Conservation (phyloP, 2,329 filamentous ascomycete genomes). For the Nigrospora oryzae region DNA sequence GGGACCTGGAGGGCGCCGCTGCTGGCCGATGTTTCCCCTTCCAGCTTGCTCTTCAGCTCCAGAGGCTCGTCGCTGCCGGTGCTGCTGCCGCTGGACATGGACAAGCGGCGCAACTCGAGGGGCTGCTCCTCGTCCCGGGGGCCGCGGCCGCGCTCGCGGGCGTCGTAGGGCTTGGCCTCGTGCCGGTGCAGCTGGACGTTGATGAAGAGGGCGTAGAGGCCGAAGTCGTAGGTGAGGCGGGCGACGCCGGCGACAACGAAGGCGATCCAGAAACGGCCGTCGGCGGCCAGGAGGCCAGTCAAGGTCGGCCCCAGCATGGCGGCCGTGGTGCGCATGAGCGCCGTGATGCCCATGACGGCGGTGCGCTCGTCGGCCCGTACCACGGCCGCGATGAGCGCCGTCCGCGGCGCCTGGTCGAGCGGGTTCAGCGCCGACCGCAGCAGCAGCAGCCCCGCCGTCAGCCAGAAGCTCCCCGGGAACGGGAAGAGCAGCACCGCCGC, state of each 20-base stretch:
- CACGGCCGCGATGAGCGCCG: conserved; percentile 60
- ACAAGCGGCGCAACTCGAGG: neutral
- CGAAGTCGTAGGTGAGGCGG: conserved; percentile 54
- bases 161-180: conserved; percentile 17
- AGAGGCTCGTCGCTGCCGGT: neutral
- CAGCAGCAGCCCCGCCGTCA: conserved; percentile 52
- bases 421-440: conserved; percentile 53
- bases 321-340: conserved; percentile 58
- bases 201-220: conserved; percentile 47
- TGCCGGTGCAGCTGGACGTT: conserved; percentile 44
- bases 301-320: conserved; percentile 55
- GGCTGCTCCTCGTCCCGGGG: neutral
- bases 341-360: conserved; percentile 62
- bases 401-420: conserved; percentile 65
- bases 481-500: conserved; percentile 57
- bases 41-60: neutral
- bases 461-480: conserved; percentile 38
- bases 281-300: conserved; percentile 53
- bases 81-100: neutral
- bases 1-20: neutral
- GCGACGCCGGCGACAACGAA: conserved; percentile 55
- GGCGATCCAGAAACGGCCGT: conserved; percentile 49
- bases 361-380: conserved; percentile 59
- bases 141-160: conserved; percentile 1
- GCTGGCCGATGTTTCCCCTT: neutral